Percentiles rank a stretch among this genome's conserved stretches.
These are phyloP conservation scores for Zygoascus ofunaensis DNA, from an alignment of 805 yeast genomes.

Conservation along the genomic window DNA sequence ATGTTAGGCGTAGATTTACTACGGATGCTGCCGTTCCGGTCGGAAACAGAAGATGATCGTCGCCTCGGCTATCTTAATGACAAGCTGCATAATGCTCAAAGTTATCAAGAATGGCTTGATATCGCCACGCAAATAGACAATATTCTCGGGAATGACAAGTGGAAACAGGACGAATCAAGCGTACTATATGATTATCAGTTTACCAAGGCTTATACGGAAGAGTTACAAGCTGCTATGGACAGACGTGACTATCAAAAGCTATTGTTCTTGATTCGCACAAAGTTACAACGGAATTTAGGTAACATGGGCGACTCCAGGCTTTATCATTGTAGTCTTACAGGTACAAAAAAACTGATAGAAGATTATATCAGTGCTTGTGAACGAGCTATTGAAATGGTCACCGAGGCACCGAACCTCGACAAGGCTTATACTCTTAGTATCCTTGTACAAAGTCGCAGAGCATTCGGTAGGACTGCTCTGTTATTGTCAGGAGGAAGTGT, in stretches of 20 bases:
- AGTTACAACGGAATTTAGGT: conserved; percentile 78
- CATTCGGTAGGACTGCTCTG: conserved; percentile 88
- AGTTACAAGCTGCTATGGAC: conserved; percentile 51
- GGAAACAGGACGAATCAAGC: conserved; percentile 60
- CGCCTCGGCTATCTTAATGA: conserved; percentile 2
- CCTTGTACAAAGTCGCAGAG: conserved; percentile 78
- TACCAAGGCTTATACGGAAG: conserved; percentile 42
- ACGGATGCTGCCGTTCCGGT: too few relatives aligned
- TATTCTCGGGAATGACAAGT: conserved; percentile 50
- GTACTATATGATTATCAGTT: conserved; percentile 65
- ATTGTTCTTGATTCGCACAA: conserved; percentile 69
- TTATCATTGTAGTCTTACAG: conserved; percentile 70
- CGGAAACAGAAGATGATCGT: too few relatives aligned
- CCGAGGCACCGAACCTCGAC: conserved; percentile 35
- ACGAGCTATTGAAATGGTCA: conserved; percentile 32
- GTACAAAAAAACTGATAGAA: conserved; percentile 77
- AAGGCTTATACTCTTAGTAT: conserved; percentile 65
- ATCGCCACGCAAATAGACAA: conserved; percentile 57
- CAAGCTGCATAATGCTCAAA: conserved; percentile 14
- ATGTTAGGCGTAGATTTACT: too few relatives aligned
- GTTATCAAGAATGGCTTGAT: conserved; percentile 54
- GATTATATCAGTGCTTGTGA: conserved; percentile 77
- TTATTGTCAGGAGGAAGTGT: conserved; percentile 96
- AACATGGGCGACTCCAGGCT: conserved; percentile 75
- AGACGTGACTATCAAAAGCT: conserved; percentile 50